phyloP scores from a whole-genome alignment of 768 basidiomycete species.

The Podaxis sp. region DNA sequence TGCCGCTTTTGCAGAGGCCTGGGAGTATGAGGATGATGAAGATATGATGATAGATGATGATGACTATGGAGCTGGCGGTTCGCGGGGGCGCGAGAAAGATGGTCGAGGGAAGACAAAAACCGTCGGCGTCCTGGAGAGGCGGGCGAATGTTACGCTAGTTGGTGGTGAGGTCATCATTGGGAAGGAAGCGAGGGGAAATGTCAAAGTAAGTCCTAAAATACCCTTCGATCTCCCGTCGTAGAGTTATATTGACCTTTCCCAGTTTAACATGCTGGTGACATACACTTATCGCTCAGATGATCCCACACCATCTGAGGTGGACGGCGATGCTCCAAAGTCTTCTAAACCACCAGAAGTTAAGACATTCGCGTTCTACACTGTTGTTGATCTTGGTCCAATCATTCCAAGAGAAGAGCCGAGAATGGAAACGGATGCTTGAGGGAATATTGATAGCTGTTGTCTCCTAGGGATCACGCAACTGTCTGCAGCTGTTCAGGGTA shows the following conservation, averaged over 20 bases:
- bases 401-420: constrained; percentile 56
- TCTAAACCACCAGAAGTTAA: constrained; percentile 69
- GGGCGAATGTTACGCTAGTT: constrained; percentile 86
- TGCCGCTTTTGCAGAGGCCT: constrained; percentile 91
- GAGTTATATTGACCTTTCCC: not conserved
- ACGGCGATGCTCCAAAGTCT: constrained; percentile 35
- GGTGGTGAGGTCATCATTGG: constrained; percentile 87
- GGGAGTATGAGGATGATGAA: constrained; percentile 98
- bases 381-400: constrained; percentile 76
- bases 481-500: too few relatives aligned
- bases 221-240: not conserved
- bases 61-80: constrained; percentile 51
- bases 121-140: constrained; percentile 83
- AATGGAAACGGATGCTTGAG: constrained; percentile 17
- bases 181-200: constrained; percentile 71
- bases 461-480: not conserved
- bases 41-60: constrained; percentile 70
- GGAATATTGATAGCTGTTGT: not conserved
- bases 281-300: constrained; percentile 96
- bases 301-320: constrained; percentile 60
- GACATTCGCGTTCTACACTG: constrained; percentile 88
- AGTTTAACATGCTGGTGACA: constrained; percentile 95
- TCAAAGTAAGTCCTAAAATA: constrained; percentile 58
- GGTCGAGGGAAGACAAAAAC: constrained; percentile 51
- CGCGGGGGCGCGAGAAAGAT: constrained; percentile 44